phyloP scores from a whole-genome alignment of 495 filamentous ascomycete species.

The Tetracladium marchalianum region DNA sequence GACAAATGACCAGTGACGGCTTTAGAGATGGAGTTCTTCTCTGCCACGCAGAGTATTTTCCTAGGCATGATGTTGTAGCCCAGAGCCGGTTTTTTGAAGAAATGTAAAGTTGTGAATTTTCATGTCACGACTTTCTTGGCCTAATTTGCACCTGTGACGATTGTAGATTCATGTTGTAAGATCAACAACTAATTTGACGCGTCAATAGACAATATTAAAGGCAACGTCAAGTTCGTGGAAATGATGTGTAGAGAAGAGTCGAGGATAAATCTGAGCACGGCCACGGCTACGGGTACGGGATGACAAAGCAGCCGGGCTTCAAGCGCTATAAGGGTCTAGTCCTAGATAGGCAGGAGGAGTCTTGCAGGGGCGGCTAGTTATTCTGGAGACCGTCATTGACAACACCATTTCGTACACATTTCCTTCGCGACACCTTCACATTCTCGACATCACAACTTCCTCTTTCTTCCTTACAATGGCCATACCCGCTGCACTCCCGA shows the following conservation, averaged over 20 bases:
- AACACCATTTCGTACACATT: background rate
- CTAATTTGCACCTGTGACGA: no score
- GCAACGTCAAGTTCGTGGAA: no score
- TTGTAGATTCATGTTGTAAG: background rate
- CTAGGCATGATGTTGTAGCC: conserved; percentile 10
- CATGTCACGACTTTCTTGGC: no score
- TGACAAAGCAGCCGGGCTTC: no score
- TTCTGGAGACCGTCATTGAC: background rate
- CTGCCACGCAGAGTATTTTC: conserved; percentile 75
- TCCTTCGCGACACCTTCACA: background rate
- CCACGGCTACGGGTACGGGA: no score
- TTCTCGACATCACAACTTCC: background rate
- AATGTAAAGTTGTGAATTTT: no score
- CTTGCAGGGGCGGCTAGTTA: no score
- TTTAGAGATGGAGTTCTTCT: conserved; percentile 94
- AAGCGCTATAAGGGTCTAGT: no score
- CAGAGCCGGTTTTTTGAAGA: no score
- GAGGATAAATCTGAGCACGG: no score
- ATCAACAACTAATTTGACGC: background rate
- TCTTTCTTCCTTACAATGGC: conserved; percentile 36
- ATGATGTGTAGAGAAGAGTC: no score
- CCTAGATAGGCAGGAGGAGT: no score
- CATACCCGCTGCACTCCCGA: conserved; percentile 38
- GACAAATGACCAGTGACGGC: conserved; percentile 84
- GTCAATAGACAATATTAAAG: background rate